Base-by-base conservation (phyloP, 441 rosid species). In the Isatis lusitanica region DNA sequence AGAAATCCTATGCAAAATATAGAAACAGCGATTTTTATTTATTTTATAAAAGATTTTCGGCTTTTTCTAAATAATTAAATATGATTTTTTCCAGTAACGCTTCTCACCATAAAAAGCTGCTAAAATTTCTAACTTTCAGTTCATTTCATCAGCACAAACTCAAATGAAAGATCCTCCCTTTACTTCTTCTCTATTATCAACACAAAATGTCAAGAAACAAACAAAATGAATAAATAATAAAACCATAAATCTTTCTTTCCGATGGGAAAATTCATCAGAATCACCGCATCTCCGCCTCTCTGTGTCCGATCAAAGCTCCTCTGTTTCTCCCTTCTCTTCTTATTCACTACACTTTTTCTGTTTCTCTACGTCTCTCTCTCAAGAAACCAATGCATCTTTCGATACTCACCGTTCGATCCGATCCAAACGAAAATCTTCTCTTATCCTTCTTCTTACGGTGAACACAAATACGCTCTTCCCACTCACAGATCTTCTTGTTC, bases 391-490 rank as follows among this genome's bases (percentile, higher is more conserved):
- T 94, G 97, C 73, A 82, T 94, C 76, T 86, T 92, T 85, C 77
- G 88, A 44, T 89, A 89, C n/a, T 94, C 96, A 7, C 96, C 97
- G 17, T 92, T 81, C 53, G 91, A 91, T 64, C 97, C 95, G 5
- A 77, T 91, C 33, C 94, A 82, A 44, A 18, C 82, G 9, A 87
- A 95, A 10, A 85, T 89, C 67, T 94, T 92, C 84, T 76, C 85
- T 1, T 92, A 87, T 73, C 97, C 97, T 77, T 64, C 85, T 28
- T 80, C 92, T 67, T 94, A 94, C 40, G 92, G 97, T 55, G 86
- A 84, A 59, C 96, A 92, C 87, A 94, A 92, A 79, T 83, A 89
- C 55, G 90, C 90, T 74, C 69, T 89, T 68, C 85, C 92, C 28
- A 87, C 97, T n/a, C 85, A 83, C 42, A 88, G 92, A 80, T 55